Evolutionary conservation across 495 filamentous ascomycete species (phyloP), one percentile per base, ranked within the genome.

Genomic region (Hyaloscypha finlandica): DNA sequence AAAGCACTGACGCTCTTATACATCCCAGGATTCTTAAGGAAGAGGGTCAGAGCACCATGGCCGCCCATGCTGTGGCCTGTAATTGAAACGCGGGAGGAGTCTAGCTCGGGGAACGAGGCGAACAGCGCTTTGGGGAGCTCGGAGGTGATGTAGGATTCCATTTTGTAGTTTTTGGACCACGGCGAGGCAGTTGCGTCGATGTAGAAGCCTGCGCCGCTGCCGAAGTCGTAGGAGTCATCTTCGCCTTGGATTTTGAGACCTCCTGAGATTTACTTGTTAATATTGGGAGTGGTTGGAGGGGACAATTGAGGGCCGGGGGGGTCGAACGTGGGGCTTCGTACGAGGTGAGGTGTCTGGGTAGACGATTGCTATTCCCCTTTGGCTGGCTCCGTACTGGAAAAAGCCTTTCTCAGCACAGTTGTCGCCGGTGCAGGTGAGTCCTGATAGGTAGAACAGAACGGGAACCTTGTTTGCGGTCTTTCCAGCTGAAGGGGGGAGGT

Each of bases 351-450:
- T 99, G 81, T 99, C 95, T 0, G 95, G 95, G 77, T 93, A 98
- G 14, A 97, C 84, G 63, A 99, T 75, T 0, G 95, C 95, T 73
- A 99, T 91, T 51, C 91, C 90, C 71, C 86, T 86, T 70, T 88
- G 81, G 65, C 86, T 84, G 14, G 95, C 95, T 57, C 81, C 83
- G 70, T 90, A 86, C 76, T 98, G 94, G 79, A 99, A 91, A 82
- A 97, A 97, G 70, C 94, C 92, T 78, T 98, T 99, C 77, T 99
- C 96, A 37, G 93, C 85, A 77, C 93, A 93, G 81, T 99, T 99
- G 68, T 98, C 93, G 19, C 91, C 93, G 0, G 94, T 94, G 81
- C 95, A 99, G 66, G 96, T 98, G 45, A 99, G 80, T 32, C 95
- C 95, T 19, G 94, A 93, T 68, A 99, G 88, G 78, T 95, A 99